Percentiles rank a stretch among this genome's conserved stretches.
These are phyloP conservation scores for Aureobasidium sp. DNA, from an alignment of 2,329 filamentous ascomycete genomes.

Conservation along the genomic window DNA sequence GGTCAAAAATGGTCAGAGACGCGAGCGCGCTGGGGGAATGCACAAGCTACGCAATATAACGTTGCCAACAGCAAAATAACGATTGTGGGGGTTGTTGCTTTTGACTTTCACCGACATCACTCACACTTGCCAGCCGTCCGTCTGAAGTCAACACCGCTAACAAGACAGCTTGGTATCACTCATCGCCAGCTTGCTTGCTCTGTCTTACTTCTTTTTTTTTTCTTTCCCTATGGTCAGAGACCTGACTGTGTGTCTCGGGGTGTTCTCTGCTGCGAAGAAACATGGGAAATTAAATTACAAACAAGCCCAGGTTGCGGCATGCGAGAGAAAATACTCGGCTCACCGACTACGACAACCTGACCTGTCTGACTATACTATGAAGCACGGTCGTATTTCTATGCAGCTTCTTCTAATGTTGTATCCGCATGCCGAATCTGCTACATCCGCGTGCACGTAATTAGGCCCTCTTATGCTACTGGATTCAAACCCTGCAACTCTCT, in stretches of 20 bases:
- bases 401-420: neutral
- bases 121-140: neutral
- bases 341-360: neutral
- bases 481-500: neutral
- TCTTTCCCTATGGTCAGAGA: too few relatives aligned
- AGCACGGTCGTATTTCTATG: neutral
- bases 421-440: neutral
- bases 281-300: conserved; percentile 8
- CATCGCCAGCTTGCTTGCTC: neutral
- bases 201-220: neutral
- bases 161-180: neutral
- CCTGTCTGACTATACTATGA: neutral
- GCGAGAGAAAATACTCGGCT: neutral
- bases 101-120: conserved; percentile 7
- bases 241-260: neutral
- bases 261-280: neutral
- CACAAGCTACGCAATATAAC: neutral
- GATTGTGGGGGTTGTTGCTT: neutral
- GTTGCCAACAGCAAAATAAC: neutral
- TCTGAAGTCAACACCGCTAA: neutral
- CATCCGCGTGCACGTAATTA: neutral
- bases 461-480: neutral
- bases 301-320: conserved; percentile 9
- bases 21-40: conserved; percentile 5
- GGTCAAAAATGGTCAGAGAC: conserved; percentile 8